phyloP scores from a whole-genome alignment of 352 stramenopile species.

The Pythium rishiriense region DNA sequence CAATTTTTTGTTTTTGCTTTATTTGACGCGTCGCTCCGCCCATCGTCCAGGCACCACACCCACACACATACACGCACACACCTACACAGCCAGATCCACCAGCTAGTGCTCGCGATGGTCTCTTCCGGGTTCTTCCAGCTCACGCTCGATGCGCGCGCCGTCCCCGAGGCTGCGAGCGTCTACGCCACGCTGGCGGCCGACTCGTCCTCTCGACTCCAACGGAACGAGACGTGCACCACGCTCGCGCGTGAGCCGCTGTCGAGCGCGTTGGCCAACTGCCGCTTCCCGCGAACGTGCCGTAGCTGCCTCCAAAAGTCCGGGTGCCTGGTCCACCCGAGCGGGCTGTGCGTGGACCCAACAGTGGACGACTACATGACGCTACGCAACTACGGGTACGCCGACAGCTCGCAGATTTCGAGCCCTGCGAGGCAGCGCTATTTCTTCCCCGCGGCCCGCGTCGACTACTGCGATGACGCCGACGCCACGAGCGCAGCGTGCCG shows the following conservation, averaged over 20 bases:
- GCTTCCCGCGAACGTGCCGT: conserved; percentile 10
- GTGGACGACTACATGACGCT: not conserved
- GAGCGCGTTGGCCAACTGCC: conserved; percentile 3
- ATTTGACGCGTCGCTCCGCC: too few species aligned
- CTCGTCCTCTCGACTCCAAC: conserved; percentile 1
- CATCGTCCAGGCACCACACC: too few species aligned
- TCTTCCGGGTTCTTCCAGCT: conserved; percentile 2
- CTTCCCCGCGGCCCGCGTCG: conserved; percentile 1
- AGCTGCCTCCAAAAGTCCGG: conserved; percentile 18
- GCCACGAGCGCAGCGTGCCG: conserved; percentile 3
- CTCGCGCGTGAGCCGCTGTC: not conserved
- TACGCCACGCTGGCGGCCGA: not conserved
- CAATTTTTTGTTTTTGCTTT: too few species aligned
- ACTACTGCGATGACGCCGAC: conserved; percentile 14
- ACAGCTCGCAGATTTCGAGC: not conserved
- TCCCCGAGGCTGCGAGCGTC: not conserved
- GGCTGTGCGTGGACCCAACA: not conserved
- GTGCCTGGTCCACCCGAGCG: conserved; percentile 7
- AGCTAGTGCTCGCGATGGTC: not conserved
- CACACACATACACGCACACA: too few species aligned
- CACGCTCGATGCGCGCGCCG: not conserved
- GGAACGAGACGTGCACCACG: conserved; percentile 12
- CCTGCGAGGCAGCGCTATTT: conserved; percentile 7
- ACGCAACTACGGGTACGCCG: not conserved
- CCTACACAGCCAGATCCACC: too few species aligned